phyloP scores from a whole-genome alignment of 1,284 basidiomycete genomes.

The Fistulinella cinereoalba region DNA sequence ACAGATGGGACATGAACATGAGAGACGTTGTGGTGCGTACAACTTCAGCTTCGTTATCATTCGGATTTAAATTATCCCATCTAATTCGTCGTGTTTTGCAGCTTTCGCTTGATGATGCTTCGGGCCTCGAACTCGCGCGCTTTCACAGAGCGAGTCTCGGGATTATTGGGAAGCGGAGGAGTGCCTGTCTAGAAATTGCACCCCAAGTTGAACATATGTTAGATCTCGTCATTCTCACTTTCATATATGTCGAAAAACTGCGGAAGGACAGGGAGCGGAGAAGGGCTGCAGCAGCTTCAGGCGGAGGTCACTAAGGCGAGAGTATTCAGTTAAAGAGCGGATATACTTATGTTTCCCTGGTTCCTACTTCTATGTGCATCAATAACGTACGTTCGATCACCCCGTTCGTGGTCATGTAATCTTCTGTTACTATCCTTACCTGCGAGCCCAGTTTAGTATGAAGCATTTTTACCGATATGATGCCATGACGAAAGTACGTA shows the following conservation, averaged over 20 bases:
- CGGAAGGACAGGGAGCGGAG: slow-evolving; percentile 27
- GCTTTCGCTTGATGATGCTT: slow-evolving; percentile 24
- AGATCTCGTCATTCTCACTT: slow-evolving; percentile 39
- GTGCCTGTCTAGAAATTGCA: slow-evolving; percentile 35
- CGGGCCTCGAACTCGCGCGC: slow-evolving; percentile 22
- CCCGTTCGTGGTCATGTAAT: no score
- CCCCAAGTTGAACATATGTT: slow-evolving; percentile 36
- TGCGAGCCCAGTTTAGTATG: no score
- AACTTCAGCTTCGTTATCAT: no score
- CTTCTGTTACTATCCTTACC: no score
- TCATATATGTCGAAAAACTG: slow-evolving; percentile 38
- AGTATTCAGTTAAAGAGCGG: no score
- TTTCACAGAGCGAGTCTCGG: slow-evolving; percentile 25
- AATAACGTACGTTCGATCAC: no score
- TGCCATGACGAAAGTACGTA: no score
- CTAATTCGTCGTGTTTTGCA: slow-evolving; percentile 1
- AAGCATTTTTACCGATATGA: no score
- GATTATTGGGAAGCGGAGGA: slow-evolving; percentile 22
- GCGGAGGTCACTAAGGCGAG: slow-evolving; percentile 18
- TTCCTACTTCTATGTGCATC: no score
- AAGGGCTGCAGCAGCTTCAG: slow-evolving; percentile 8
- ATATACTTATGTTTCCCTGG: no score
- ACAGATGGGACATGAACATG: slow-evolving; percentile 25
- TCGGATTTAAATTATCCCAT: slow-evolving; percentile 4
- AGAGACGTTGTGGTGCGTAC: slow-evolving; percentile 20